These are phyloP conservation scores for Carallia pectinifolia DNA, from an alignment of 345 rosid species.

Conservation along the genomic window DNA sequence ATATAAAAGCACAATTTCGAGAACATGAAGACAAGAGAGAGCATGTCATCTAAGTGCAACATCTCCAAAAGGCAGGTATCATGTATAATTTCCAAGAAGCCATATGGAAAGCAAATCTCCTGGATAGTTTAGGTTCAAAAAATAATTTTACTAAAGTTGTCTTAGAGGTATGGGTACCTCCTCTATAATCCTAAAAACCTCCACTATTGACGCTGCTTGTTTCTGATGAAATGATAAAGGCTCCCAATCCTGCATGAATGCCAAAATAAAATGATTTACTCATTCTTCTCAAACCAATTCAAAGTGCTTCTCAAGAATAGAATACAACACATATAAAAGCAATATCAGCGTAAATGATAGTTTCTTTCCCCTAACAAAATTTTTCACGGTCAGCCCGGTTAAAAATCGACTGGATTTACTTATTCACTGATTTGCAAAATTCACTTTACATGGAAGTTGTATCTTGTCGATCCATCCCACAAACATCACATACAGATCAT, in stretches of 20 bases:
- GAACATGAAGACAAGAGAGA: conserved; percentile 1
- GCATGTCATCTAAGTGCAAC: conserved; percentile 9
- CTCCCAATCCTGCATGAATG: conserved; percentile 81
- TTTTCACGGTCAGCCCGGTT: too few relatives aligned
- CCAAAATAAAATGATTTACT: conserved; percentile 3
- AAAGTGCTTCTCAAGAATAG: conserved; percentile 3
- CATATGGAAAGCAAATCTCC: background rate
- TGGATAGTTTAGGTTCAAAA: background rate
- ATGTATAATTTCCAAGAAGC: conserved; percentile 7
- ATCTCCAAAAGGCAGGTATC: conserved; percentile 4
- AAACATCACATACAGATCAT: too few relatives aligned
- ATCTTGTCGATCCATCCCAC: too few relatives aligned
- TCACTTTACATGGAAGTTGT: too few relatives aligned
- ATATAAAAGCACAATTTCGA: background rate
- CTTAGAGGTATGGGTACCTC: conserved; percentile 52
- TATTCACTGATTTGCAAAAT: too few relatives aligned
- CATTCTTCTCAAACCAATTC: conserved; percentile 13
- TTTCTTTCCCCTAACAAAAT: too few relatives aligned
- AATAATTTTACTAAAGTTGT: background rate
- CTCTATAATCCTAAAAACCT: conserved; percentile 94
- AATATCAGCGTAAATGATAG: too few relatives aligned
- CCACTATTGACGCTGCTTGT: conserved; percentile 81
- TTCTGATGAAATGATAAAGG: conserved; percentile 87
- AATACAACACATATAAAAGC: background rate
- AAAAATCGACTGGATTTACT: too few relatives aligned